phyloP scores from a whole-genome alignment of 441 rosid genomes.

The Hypseocharis bilobata region DNA sequence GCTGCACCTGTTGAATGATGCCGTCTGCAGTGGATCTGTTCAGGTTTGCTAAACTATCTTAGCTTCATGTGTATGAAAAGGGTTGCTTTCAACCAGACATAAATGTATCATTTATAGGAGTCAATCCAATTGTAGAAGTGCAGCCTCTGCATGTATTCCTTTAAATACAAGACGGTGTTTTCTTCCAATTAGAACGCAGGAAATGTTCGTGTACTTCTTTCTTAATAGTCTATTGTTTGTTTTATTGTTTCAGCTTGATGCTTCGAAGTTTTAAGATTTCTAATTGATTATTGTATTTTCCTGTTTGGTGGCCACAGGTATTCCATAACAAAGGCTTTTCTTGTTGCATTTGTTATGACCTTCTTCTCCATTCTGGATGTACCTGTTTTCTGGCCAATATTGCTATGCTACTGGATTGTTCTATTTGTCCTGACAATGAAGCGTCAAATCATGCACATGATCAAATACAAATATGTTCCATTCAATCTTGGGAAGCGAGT shows the following conservation, averaged over 20 bases:
- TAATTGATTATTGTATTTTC: neutral
- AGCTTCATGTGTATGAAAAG: neutral
- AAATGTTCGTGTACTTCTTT: neutral
- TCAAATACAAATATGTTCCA: conserved; percentile 56
- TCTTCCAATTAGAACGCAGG: neutral
- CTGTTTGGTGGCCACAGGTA: conserved; percentile 33
- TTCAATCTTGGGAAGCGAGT: conserved; percentile 69
- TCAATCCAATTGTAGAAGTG: neutral
- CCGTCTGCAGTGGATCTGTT: neutral
- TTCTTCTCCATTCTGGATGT: conserved; percentile 58
- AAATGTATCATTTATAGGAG: neutral
- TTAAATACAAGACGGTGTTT: too few relatives aligned
- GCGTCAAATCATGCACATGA: conserved; percentile 66
- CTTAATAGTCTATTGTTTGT: neutral
- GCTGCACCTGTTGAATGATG: neutral
- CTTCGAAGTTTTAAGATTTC: neutral
- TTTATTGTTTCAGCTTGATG: neutral
- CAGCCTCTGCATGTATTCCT: too few relatives aligned
- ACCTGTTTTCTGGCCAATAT: conserved; percentile 68
- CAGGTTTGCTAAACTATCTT: neutral
- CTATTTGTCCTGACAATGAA: conserved; percentile 61
- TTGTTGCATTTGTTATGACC: conserved; percentile 58
- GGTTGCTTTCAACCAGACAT: neutral
- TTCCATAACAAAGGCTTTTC: conserved; percentile 58
- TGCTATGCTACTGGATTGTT: conserved; percentile 56